Percentiles rank a stretch among this genome's conserved stretches.
phyloP scores from a whole-genome alignment of 164 flowering plant genomes.

The Liriodendron chinense region DNA sequence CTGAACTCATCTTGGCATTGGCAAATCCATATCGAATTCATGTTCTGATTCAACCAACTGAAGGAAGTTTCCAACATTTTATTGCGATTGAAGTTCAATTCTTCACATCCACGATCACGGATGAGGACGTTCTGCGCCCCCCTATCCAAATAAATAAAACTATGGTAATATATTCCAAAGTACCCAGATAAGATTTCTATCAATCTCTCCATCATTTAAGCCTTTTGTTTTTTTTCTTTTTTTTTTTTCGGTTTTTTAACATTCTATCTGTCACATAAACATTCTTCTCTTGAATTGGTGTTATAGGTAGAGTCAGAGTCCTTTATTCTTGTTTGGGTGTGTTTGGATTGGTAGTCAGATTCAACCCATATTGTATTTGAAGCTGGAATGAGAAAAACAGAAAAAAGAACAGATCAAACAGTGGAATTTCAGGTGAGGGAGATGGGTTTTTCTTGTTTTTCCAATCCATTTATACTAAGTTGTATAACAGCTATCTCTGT shows the following conservation, averaged over 20 bases:
- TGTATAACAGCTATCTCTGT: slow-evolving; percentile 29
- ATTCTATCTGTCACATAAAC: slow-evolving; percentile 9
- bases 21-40: neutral
- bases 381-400: slow-evolving; percentile 6
- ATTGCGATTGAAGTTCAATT: slow-evolving; percentile 1
- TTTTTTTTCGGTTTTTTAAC: slow-evolving; percentile 3
- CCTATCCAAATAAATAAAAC: slow-evolving; percentile 5
- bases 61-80: neutral
- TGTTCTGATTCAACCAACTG: neutral
- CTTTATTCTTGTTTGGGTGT: slow-evolving; percentile 30
- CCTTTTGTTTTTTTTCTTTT: neutral
- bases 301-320: slow-evolving; percentile 11
- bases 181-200: neutral
- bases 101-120: neutral
- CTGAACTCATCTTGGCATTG: neutral
- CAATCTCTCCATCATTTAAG: neutral
- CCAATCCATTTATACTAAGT: slow-evolving; percentile 24
- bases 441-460: slow-evolving; percentile 17
- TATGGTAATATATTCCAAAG: slow-evolving; percentile 1
- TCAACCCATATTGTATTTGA: slow-evolving; percentile 28
- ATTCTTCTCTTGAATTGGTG: slow-evolving; percentile 16
- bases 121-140: neutral
- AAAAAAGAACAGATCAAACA: neutral
- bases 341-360: slow-evolving; percentile 25
- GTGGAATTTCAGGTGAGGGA: slow-evolving; percentile 7